Percentiles rank a stretch among this genome's conserved stretches.
Evolutionary conservation across 768 basidiomycete species (phyloP).

Genomic region (Kwoniella newhampshirensis): DNA sequence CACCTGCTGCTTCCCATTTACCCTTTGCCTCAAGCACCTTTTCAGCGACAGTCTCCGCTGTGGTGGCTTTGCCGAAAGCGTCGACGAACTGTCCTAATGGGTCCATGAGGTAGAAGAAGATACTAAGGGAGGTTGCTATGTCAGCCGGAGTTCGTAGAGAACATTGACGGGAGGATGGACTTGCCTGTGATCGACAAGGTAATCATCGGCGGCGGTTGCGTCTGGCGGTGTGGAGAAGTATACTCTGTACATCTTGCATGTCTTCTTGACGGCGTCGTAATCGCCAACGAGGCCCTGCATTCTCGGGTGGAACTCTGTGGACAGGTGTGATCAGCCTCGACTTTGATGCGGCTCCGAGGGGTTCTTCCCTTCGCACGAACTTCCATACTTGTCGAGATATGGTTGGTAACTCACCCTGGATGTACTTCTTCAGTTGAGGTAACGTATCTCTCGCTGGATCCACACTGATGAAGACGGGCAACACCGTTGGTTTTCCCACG

Average conservation of each 20-base stretch:
- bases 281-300: conserved; percentile 84
- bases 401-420: conserved; percentile 51
- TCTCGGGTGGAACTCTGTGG: conserved; percentile 84
- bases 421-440: conserved; percentile 56
- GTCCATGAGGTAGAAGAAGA: conserved; percentile 98
- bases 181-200: conserved; percentile 77
- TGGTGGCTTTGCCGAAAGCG: conserved; percentile 85
- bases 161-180: conserved; percentile 14
- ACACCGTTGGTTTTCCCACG: conserved; percentile 3
- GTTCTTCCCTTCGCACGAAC: neutral
- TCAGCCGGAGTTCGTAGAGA: neutral
- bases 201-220: conserved; percentile 78
- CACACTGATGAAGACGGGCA: conserved; percentile 89
- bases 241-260: conserved; percentile 93
- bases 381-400: too few relatives aligned
- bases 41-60: conserved; percentile 63
- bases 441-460: conserved; percentile 89
- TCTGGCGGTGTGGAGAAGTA: conserved; percentile 91
- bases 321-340: too few relatives aligned
- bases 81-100: conserved; percentile 91
- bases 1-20: conserved; percentile 53
- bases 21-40: conserved; percentile 54
- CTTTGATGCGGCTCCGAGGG: neutral
- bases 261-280: conserved; percentile 78
- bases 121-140: conserved; percentile 61